Base-by-base conservation (phyloP, 352 stramenopile genomes). In the Phytophthora vignae region DNA sequence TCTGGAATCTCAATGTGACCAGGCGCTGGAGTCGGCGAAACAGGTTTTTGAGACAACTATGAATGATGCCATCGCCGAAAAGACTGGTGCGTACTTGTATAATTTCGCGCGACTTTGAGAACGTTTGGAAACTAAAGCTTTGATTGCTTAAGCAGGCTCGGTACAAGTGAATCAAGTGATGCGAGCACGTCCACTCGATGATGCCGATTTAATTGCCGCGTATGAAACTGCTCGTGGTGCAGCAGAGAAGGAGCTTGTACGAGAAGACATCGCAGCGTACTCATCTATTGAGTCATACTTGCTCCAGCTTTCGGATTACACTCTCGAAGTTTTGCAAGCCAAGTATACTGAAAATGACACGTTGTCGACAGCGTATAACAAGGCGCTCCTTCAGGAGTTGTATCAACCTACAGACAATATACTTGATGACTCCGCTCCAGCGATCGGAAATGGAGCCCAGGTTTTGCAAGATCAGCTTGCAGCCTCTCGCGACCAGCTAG, bases 1-100 rank as follows among this genome's bases (percentile, higher is more conserved):
- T 8, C 60, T 94, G 4, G 79, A 95, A 64, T 80, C 73, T 14
- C 86, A 94, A 57, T 94, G 80, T 29, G 79, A 87, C 10, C 71
- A 90, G 56, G 87, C 86, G 2, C 67, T 93, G 9, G 85, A 94
- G 5, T 64, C 53, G 3, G 87, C 84, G 3, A 92, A 91, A 54
- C 55, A 78, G 9, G 52, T 65, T 25, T 94, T 94, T 49, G 68
- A 67, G 11, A 46, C 57, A 7, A 36, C 38, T 3, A 83, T 94
- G 36, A 69, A 88, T 14, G 53, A 19, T 19, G 38, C 55, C 0
- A 60, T 81, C 12, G 67, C 69, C 2, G 71, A 81, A 36, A 73
- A 79, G n/a, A 75, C 67, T 1, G 74, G 81, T 90, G 71, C 57
- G 84, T 78, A 31, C 3, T 10, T 54, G 25, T n/a, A 19, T 17